phyloP scores from a whole-genome alignment of 345 rosid genomes.

The Camelina sativa region DNA sequence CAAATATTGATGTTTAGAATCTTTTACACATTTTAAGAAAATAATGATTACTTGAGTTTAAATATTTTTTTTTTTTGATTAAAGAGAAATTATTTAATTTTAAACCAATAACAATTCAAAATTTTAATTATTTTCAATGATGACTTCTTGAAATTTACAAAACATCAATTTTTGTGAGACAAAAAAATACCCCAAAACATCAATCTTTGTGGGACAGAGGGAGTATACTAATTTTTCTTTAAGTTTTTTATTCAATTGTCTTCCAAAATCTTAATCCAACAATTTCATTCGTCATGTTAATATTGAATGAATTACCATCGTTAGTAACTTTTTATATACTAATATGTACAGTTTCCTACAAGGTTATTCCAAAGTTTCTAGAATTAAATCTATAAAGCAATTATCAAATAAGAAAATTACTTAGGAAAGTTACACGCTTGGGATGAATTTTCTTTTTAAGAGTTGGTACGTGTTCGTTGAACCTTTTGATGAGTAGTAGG shows the following conservation, averaged over 20 bases:
- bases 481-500: conserved; percentile 5
- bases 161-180: no score
- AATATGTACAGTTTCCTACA: not conserved
- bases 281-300: not conserved
- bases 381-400: not conserved
- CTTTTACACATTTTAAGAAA: no score
- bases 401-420: not conserved
- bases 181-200: no score
- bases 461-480: not conserved
- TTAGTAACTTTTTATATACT: not conserved
- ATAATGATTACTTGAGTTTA: no score
- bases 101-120: no score
- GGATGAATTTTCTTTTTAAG: not conserved
- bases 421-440: conserved; percentile 15
- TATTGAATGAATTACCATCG: not conserved
- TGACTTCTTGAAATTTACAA: no score
- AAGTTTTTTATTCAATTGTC: not conserved
- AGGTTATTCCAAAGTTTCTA: conserved; percentile 3
- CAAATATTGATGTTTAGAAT: no score
- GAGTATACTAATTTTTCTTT: no score
- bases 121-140: no score
- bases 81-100: no score
- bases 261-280: not conserved
- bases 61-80: no score
- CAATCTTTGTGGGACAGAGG: no score